Evolutionary conservation across 2,329 filamentous ascomycete genomes (phyloP), one percentile per base, ranked within the genome.

Genomic region (Paecilomyces niveus): DNA sequence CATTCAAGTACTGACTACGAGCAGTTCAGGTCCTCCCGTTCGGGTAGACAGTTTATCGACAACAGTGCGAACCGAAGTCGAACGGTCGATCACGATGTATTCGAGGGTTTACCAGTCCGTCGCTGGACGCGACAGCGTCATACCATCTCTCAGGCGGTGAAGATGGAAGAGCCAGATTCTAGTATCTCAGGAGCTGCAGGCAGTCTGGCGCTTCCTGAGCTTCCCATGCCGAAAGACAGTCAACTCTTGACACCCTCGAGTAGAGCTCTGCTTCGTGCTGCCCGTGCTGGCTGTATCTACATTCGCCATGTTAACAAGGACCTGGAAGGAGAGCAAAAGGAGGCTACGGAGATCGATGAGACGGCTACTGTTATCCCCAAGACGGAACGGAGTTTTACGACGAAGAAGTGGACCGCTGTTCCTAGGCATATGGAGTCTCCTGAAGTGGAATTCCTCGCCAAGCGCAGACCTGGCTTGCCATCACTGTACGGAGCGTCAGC

Each of bases 171-270:
- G 29, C 80, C 68, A 2, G 68, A 73, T 32, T 62, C 71, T 7
- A 57, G 65, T 3, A 63, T 68, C 11, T 62, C 69, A 53, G 65
- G 67, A 8, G 65, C 68, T 10, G 64, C 59, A 32, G 66, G 65
- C 55, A 67, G 67, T 29, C 65, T 68, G 31, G 63, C 63, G 6
- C 80, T 77, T 84, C 87, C 86, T 54, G 92, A 96, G 69, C 82
- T 91, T 18, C 87, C 90, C 52, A 93, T 97, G 90, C 93, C 93
- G 45, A 89, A 89, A 67, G 93, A 96, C 71, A 89, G 85, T 31
- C 83, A 89, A 59, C 80, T 96, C 32, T 79, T 97, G 9, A 84
- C 89, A 0, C 83, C 87, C 1, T 89, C 92, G 71, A 93, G 88
- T 56, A 89, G 94, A 68, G 89, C 92, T 63, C 81, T 97, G 4